phyloP scores from a whole-genome alignment of 352 stramenopile species.

The Globisporangium nodosum region DNA sequence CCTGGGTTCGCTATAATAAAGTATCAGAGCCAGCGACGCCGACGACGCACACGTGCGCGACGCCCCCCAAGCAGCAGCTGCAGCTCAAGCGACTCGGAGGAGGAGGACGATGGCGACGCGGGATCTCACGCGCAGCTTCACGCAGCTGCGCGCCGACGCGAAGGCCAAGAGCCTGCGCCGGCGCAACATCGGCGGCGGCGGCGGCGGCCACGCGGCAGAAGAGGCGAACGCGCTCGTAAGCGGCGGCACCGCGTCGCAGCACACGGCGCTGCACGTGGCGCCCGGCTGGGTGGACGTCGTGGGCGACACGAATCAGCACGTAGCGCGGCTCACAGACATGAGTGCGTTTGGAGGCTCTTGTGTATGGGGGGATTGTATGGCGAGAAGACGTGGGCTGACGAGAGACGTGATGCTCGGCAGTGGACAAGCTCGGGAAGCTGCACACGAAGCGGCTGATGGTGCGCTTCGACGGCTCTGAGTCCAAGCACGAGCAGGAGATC shows the following conservation, averaged over 20 bases:
- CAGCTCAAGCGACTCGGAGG: neutral
- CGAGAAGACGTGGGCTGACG: neutral
- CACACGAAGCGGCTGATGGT: constrained; percentile 86
- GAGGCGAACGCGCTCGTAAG: constrained; percentile 64
- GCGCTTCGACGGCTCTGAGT: constrained; percentile 81
- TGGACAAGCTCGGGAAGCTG: constrained; percentile 82
- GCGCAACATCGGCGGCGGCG: constrained; percentile 71
- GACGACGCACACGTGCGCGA: no score
- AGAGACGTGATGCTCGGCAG: constrained; percentile 20
- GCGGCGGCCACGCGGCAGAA: constrained; percentile 29
- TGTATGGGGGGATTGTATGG: neutral
- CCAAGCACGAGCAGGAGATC: constrained; percentile 83
- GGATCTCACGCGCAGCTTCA: constrained; percentile 67
- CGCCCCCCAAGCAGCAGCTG: neutral
- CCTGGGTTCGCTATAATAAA: neutral
- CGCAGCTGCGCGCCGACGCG: constrained; percentile 64
- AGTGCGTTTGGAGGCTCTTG: constrained; percentile 34
- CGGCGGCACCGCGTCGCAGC: constrained; percentile 24
- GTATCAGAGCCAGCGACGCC: neutral
- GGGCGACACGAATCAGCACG: constrained; percentile 72
- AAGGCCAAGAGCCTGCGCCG: constrained; percentile 81
- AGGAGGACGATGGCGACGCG: constrained; percentile 57
- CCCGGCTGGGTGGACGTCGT: constrained; percentile 80
- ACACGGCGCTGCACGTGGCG: constrained; percentile 23
- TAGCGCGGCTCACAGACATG: constrained; percentile 73